phyloP scores from a whole-genome alignment of 2,329 filamentous ascomycete species.

The Colletotrichum horii region DNA sequence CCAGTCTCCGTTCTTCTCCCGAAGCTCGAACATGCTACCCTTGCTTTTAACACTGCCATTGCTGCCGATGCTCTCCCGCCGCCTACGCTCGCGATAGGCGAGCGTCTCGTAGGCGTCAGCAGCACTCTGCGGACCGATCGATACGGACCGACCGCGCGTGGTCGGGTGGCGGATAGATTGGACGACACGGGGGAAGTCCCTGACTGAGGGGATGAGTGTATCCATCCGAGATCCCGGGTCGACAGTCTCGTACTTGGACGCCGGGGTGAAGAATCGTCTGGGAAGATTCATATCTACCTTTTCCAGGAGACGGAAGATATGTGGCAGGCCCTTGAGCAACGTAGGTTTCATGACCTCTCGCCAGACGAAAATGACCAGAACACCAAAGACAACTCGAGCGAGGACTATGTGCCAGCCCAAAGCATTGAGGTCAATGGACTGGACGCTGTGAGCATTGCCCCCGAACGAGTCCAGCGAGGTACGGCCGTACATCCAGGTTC shows the following conservation, averaged over 20 bases:
- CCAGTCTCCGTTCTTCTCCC: conserved; percentile 41
- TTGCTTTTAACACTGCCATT: conserved; percentile 53
- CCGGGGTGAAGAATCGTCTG: conserved; percentile 87
- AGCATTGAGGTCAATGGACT: conserved; percentile 68
- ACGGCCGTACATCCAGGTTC: conserved; percentile 80
- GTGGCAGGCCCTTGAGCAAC: conserved; percentile 78
- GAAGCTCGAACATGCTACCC: conserved; percentile 47
- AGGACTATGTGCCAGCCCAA: conserved; percentile 70
- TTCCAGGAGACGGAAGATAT: conserved; percentile 86
- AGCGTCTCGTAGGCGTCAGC: conserved; percentile 96
- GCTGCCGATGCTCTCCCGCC: conserved; percentile 60
- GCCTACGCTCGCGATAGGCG: conserved; percentile 78
- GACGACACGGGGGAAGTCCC: conserved; percentile 82
- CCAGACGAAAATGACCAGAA: conserved; percentile 87
- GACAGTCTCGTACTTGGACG: conserved; percentile 88
- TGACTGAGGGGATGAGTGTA: conserved; percentile 89
- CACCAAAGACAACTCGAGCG: conserved; percentile 76
- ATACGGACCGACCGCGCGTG: conserved; percentile 77
- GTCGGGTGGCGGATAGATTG: conserved; percentile 79
- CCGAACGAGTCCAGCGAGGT: conserved; percentile 52
- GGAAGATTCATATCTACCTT: conserved; percentile 80
- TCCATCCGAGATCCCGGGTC: conserved; percentile 72
- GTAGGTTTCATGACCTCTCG: conserved; percentile 87
- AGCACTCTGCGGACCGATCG: conserved; percentile 91
- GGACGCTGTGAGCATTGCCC: conserved; percentile 47